These are phyloP conservation scores for Microsporum canis DNA, from an alignment of 2,329 filamentous ascomycete species.

Conservation along the genomic window DNA sequence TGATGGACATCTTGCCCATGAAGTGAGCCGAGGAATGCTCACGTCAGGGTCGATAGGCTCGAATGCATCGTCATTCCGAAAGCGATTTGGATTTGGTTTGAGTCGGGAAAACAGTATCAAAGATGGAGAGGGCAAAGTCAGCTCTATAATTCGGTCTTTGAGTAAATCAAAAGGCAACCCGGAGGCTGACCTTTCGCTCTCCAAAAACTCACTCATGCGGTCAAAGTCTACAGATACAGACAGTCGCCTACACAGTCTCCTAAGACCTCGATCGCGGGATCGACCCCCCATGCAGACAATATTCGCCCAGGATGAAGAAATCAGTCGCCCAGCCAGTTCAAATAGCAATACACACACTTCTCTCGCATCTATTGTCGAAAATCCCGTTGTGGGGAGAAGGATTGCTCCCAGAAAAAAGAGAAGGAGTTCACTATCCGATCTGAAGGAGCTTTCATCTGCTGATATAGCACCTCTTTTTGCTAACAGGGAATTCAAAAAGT, in stretches of 20 bases:
- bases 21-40: constrained; percentile 50
- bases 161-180: constrained; percentile 62
- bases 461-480: constrained; percentile 35
- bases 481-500: constrained; percentile 27
- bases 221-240: constrained; percentile 70
- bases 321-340: constrained; percentile 34
- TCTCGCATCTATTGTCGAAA: constrained; percentile 44
- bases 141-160: constrained; percentile 74
- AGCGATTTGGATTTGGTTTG: constrained; percentile 71
- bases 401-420: constrained; percentile 59
- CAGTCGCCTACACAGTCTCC: constrained; percentile 34
- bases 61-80: constrained; percentile 73
- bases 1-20: constrained; percentile 37
- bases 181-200: constrained; percentile 54
- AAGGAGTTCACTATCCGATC: constrained; percentile 81
- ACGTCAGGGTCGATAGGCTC: constrained; percentile 68
- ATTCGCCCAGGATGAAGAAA: constrained; percentile 38
- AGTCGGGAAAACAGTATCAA: constrained; percentile 69
- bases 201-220: constrained; percentile 55
- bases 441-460: constrained; percentile 56
- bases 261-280: constrained; percentile 47
- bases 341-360: constrained; percentile 36
- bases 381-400: constrained; percentile 36
- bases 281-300: constrained; percentile 39
- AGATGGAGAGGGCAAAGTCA: constrained; percentile 55